Base-by-base conservation (phyloP, 176 grass and related monocot species). In the Zizania latifolia region DNA sequence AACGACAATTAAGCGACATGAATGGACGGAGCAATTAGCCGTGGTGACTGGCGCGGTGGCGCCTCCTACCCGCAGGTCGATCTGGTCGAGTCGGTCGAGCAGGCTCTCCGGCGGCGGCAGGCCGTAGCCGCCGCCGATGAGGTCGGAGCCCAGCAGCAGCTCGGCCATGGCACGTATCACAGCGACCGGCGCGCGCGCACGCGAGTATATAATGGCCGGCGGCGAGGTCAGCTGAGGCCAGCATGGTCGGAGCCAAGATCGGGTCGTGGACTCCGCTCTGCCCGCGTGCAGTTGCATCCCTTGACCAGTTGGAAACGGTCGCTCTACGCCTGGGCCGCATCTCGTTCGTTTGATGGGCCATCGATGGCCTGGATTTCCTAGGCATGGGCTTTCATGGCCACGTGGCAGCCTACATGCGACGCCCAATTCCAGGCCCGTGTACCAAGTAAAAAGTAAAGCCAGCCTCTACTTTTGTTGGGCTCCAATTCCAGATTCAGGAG, bases 81-180 rank as follows among this genome's bases (percentile, higher is more conserved):
- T 78, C 60, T 87, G 74, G 60, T 85, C 77, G 77, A 89, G 77
- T 15, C 58, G 77, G n/a, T 65, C 58, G 65, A 80, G 76, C 4
- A 80, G 71, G 70, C 62, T 84, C 0, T 89, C 80, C 0, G 84
- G 55, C 40, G 83, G 71, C 1, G 84, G 56, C 33, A 80, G 84
- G 54, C 56, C 78, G 78, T 62, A 81, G 45, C 71, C 63, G 45
- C 71, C 63, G 72, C 68, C 36, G 80, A 79, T 17, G 75, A 79
- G 68, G 27, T 83, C 68, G 15, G 86, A 74, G 56, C 62, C 86
- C 8, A 79, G 3, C 0, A 88, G 68, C 39, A 88, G 75, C 61
- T 88, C 86, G 27, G 81, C 70, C 86, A 83, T 87, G 65, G n/a
- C 56, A 9, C n/a, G 1, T 4, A 13, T 1, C 14, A 35, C 45